These are phyloP conservation scores for Cytospora piceae DNA, from an alignment of 2,329 filamentous ascomycete species.

Conservation along the genomic window DNA sequence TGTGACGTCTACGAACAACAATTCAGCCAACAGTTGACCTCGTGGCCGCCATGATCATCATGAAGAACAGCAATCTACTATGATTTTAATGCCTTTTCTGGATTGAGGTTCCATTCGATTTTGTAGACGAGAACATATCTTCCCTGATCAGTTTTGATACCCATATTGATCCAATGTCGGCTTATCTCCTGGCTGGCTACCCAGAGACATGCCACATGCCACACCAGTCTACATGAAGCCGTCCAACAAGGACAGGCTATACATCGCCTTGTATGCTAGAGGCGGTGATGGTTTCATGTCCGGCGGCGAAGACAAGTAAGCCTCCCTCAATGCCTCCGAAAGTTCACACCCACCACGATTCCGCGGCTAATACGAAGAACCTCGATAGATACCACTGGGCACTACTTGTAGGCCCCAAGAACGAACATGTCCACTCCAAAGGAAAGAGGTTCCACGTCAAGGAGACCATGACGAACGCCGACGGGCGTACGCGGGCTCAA, in stretches of 20 bases:
- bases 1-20: neutral
- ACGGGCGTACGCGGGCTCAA: constrained; percentile 7
- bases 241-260: constrained; percentile 37
- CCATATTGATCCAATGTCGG: neutral
- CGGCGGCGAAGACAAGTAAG: constrained; percentile 36
- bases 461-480: constrained; percentile 6
- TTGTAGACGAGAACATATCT: neutral
- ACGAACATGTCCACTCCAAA: constrained; percentile 13
- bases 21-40: neutral
- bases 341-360: too few relatives aligned
- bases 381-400: constrained; percentile 38
- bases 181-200: constrained; percentile 3
- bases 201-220: constrained; percentile 14
- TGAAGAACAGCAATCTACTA: neutral
- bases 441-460: constrained; percentile 22
- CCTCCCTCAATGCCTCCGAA: neutral
- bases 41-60: neutral
- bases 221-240: constrained; percentile 29
- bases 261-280: constrained; percentile 37
- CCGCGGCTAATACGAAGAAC: neutral
- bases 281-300: constrained; percentile 34
- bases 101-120: neutral
- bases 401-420: constrained; percentile 37
- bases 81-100: neutral
- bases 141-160: neutral